Conservation (phyloP, 805 yeast genomes). For the Candida germanica region DNA sequence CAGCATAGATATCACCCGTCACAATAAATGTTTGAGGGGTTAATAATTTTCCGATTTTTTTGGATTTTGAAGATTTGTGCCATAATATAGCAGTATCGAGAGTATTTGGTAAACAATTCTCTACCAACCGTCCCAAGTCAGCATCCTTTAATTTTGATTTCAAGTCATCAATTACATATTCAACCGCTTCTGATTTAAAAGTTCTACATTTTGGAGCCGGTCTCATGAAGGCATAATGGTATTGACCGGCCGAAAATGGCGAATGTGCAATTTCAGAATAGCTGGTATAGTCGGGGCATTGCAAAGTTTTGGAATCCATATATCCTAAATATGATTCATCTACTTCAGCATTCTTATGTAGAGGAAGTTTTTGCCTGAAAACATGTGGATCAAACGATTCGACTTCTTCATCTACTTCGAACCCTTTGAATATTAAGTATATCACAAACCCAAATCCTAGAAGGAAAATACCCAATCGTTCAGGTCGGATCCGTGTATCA, state of each 20-base stretch:
- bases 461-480: neutral
- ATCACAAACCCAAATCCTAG: neutral
- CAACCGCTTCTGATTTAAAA: constrained; percentile 61
- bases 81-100: constrained; percentile 82
- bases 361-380: neutral
- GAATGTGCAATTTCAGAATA: constrained; percentile 54
- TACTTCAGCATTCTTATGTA: constrained; percentile 3
- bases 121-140: constrained; percentile 72
- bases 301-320: constrained; percentile 14
- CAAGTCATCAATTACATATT: constrained; percentile 53
- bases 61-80: constrained; percentile 37
- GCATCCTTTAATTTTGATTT: constrained; percentile 48
- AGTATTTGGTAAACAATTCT: constrained; percentile 84
- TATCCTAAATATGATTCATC: constrained; percentile 1
- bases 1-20: constrained; percentile 92
- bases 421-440: no score
- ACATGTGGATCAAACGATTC: neutral
- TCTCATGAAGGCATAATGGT: constrained; percentile 67
- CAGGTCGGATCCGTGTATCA: constrained; percentile 3
- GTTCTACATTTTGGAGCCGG: constrained; percentile 74
- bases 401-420: no score
- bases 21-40: constrained; percentile 68
- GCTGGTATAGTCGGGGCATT: constrained; percentile 62
- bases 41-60: neutral
- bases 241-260: constrained; percentile 58